These are phyloP conservation scores for Polyplosphaeria fusca DNA, from an alignment of 495 filamentous ascomycete genomes.

Conservation along the genomic window DNA sequence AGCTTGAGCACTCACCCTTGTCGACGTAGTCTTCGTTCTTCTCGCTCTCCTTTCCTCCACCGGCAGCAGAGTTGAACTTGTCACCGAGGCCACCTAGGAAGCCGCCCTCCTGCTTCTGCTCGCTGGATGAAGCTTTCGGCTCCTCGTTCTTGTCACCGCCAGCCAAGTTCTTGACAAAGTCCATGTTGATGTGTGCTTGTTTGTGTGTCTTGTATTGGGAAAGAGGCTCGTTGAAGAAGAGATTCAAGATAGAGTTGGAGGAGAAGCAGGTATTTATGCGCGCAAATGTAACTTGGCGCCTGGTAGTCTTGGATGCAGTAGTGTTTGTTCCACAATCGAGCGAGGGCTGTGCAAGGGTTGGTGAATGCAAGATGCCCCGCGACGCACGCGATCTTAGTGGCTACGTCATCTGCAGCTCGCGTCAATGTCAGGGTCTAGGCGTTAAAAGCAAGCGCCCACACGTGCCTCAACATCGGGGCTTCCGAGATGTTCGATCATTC, in stretches of 20 bases:
- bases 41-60: constrained; percentile 64
- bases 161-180: constrained; percentile 41
- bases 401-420: neutral
- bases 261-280: constrained; percentile 19
- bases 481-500: too few species aligned
- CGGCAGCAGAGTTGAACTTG: constrained; percentile 59
- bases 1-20: constrained; percentile 18
- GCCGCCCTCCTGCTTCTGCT: constrained; percentile 39
- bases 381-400: neutral
- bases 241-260: neutral
- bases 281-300: neutral
- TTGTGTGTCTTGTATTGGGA: neutral
- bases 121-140: neutral
- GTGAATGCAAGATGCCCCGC: too few species aligned
- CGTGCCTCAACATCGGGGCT: constrained; percentile 20
- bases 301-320: constrained; percentile 16
- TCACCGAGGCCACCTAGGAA: constrained; percentile 52
- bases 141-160: constrained; percentile 31
- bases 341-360: neutral
- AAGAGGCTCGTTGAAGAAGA: neutral
- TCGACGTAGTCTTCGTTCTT: constrained; percentile 60
- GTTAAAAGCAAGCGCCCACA: constrained; percentile 22
- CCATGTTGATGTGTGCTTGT: constrained; percentile 31
- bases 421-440: neutral
- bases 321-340: neutral